phyloP scores from a whole-genome alignment of 371 early-diverging fungal species.

The Mortierella sp. region DNA sequence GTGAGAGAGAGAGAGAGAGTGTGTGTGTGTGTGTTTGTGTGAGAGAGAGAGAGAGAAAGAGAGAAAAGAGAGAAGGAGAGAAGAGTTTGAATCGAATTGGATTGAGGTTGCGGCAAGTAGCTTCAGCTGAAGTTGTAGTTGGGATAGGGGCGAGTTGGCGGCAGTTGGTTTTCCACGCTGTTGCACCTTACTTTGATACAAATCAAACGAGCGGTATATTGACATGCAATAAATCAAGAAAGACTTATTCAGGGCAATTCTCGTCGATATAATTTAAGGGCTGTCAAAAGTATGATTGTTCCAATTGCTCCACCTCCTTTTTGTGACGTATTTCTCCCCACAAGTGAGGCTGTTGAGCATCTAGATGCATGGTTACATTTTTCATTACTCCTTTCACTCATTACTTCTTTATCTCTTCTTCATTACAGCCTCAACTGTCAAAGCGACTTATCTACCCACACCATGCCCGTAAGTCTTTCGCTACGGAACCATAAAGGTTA shows the following conservation, averaged over 20 bases:
- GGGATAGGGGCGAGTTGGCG: no score
- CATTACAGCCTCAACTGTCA: neutral
- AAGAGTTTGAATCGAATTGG: neutral
- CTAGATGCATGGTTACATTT: neutral
- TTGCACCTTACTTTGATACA: no score
- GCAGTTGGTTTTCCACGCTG: no score
- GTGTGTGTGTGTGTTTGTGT: no score
- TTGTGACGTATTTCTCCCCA: slow-evolving; percentile 13
- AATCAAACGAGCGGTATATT: neutral
- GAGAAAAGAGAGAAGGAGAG: neutral
- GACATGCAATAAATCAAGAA: neutral
- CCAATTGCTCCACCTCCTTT: neutral
- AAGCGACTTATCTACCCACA: neutral
- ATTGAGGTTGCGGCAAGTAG: no score
- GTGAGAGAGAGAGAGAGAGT: neutral
- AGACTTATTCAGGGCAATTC: no score
- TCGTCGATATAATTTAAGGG: no score
- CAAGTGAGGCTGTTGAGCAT: slow-evolving; percentile 2
- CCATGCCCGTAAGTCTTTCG: slow-evolving; percentile 34
- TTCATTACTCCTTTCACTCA: neutral
- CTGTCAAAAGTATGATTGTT: no score
- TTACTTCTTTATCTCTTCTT: neutral
- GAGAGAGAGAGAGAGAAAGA: neutral
- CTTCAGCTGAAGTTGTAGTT: no score
- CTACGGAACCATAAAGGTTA: neutral